These are phyloP conservation scores for Phialocephala sp. DNA, from an alignment of 2,329 filamentous ascomycete genomes.

Conservation along the genomic window DNA sequence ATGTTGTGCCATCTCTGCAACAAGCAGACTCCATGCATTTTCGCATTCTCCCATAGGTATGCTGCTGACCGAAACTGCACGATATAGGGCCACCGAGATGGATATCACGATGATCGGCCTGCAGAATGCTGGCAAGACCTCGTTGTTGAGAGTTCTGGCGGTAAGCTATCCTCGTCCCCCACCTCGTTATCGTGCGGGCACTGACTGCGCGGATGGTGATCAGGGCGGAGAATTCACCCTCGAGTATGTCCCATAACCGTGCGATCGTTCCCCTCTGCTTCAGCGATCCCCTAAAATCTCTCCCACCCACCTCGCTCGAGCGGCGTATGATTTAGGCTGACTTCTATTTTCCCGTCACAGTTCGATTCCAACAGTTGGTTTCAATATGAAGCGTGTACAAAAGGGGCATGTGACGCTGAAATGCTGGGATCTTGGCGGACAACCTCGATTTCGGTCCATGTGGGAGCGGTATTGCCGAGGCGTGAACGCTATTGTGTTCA, in stretches of 20 bases:
- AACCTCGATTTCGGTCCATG: slow-evolving; percentile 97
- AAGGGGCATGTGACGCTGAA: slow-evolving; percentile 98
- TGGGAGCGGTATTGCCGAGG: slow-evolving; percentile 99
- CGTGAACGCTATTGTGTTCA: slow-evolving; percentile 97
- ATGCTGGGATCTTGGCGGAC: slow-evolving; percentile 98
- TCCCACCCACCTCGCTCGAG: slow-evolving; percentile 13
- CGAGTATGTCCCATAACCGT: slow-evolving; percentile 72
- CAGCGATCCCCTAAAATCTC: neutral
- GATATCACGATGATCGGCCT: slow-evolving; percentile 99
- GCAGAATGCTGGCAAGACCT: slow-evolving; percentile 98
- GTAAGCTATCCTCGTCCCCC: slow-evolving; percentile 62
- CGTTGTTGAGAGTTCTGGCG: slow-evolving; percentile 88
- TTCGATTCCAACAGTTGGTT: slow-evolving; percentile 97
- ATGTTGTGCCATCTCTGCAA: slow-evolving; percentile 24
- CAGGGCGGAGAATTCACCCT: slow-evolving; percentile 98
- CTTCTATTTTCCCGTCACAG: slow-evolving; percentile 55
- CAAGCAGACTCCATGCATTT: neutral
- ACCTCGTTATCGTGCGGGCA: slow-evolving; percentile 29
- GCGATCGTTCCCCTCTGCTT: slow-evolving; percentile 1
- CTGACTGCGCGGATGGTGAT: slow-evolving; percentile 45
- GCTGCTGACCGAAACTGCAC: slow-evolving; percentile 26
- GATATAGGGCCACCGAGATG: slow-evolving; percentile 92
- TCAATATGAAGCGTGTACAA: slow-evolving; percentile 98
- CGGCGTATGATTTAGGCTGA: slow-evolving; percentile 43
- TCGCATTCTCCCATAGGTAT: neutral